phyloP scores from a whole-genome alignment of 2,329 filamentous ascomycete genomes.

The Aspergillus calidoustus region DNA sequence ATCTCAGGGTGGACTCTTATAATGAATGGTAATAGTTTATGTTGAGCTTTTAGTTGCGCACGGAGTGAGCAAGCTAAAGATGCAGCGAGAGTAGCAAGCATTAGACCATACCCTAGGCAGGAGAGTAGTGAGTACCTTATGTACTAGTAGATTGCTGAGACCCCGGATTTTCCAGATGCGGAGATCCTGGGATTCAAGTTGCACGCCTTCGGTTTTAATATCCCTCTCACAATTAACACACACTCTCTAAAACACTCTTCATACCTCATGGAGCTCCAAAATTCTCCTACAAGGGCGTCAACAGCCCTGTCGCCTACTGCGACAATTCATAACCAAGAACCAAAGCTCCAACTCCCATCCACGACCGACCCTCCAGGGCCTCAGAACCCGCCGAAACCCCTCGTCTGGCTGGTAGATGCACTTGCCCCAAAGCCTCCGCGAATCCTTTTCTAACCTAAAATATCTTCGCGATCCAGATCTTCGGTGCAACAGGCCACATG shows the following conservation, averaged over 20 bases:
- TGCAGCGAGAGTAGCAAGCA: no score
- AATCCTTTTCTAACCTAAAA: neutral
- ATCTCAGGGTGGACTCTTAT: slow-evolving; percentile 4
- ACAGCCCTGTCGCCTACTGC: slow-evolving; percentile 19
- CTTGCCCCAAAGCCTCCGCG: neutral
- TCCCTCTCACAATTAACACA: neutral
- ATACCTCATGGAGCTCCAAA: slow-evolving; percentile 31
- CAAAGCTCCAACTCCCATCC: slow-evolving; percentile 68
- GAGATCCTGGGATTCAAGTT: slow-evolving; percentile 23
- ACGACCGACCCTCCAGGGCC: slow-evolving; percentile 84
- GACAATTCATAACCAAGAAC: slow-evolving; percentile 36
- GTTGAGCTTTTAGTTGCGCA: no score
- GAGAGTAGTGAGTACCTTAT: no score
- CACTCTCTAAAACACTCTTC: slow-evolving; percentile 5
- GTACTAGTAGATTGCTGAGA: neutral
- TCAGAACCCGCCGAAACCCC: slow-evolving; percentile 70
- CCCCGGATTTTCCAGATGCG: slow-evolving; percentile 31
- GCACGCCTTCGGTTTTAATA: neutral
- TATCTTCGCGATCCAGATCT: slow-evolving; percentile 62
- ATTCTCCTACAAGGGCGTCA: slow-evolving; percentile 30
- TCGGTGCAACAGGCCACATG: slow-evolving; percentile 97
- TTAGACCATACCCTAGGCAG: no score
- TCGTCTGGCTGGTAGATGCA: slow-evolving; percentile 79
- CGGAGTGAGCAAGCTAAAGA: no score
- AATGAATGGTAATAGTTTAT: neutral